A percentile compares a stretch with the other conserved stretches of the same genome.
Conservation (phyloP, 2,329 filamentous ascomycete genomes). For the Pseudogymnoascus sp. region DNA sequence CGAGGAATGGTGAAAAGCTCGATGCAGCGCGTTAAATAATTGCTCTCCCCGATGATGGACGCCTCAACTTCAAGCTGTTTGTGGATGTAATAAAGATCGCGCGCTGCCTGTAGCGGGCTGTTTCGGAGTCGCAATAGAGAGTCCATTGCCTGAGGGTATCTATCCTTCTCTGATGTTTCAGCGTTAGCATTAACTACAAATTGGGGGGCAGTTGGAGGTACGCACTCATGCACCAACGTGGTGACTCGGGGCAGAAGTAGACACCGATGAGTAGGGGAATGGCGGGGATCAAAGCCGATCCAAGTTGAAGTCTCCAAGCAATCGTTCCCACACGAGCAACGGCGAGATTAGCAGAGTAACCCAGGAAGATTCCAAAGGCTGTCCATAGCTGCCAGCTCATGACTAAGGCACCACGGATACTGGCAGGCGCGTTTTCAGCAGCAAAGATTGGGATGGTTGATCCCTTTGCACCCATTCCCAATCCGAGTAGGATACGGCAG, state of each 20-base stretch:
- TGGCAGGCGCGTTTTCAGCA: conserved; percentile 45
- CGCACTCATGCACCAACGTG: conserved; percentile 52
- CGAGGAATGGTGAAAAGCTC: conserved; percentile 61
- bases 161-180: conserved; percentile 38
- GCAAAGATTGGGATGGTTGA: conserved; percentile 43
- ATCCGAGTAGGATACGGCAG: conserved; percentile 47
- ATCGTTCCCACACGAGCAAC: conserved; percentile 50
- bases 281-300: conserved; percentile 56
- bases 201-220: background rate
- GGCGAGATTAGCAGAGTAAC: conserved; percentile 55
- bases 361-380: conserved; percentile 58
- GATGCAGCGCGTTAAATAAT: conserved; percentile 51
- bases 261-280: conserved; percentile 49
- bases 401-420: conserved; percentile 45
- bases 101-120: conserved; percentile 48
- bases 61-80: conserved; percentile 40
- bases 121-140: conserved; percentile 51
- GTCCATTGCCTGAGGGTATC: conserved; percentile 44
- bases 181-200: background rate
- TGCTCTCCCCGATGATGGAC: conserved; percentile 34
- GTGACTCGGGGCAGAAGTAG: conserved; percentile 56
- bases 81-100: conserved; percentile 55
- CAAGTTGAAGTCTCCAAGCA: conserved; percentile 56
- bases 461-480: conserved; percentile 53
- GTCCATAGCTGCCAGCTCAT: conserved; percentile 45